Evolutionary conservation across 208 protist genomes (phyloP), one percentile per base, ranked within the genome.

Genomic region (Acanthamoeba castellanii): DNA sequence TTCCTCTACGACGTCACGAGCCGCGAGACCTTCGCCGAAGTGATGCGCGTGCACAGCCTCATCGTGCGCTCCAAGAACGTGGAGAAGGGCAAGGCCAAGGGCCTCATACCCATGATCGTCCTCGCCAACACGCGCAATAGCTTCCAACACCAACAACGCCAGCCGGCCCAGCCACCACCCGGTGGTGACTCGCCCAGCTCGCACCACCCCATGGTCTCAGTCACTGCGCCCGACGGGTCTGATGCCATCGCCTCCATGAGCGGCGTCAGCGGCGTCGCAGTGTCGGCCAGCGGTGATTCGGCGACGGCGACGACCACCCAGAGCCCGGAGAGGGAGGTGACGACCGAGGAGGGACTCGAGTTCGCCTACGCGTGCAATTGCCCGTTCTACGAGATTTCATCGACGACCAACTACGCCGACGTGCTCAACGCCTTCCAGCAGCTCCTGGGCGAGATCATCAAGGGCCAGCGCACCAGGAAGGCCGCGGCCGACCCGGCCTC

Each of bases 381-480:
- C 76, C 76, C 76, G 6, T 85, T 85, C 76, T 85, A 85, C 47
- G 76, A 85, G n/a, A 85, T 85, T 20, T 50, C 76, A 5, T 59
- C n/a, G n/a, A n/a, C 76, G 6, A 34, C 76, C 9, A 85, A 30
- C 45, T 85, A 85, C 45, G 25, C 32, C 47, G 76, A 85, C 47
- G 76, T 85, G 76, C 76, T 85, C 42, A 85, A 85, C 47, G 76
- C 76, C 13, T 85, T 85, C 76, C 76, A 85, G 76, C 76, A 85
- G n/a, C 45, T 85, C 18, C 76, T 85, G 76, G 76, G 47, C 34
- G 76, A 85, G 47, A 85, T 85, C 47, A 16, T 85, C 42, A 85
- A 85, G 45, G 42, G 22, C 47, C 32, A 57, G 76, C 45, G 72
- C 72, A 14, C 5, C 7, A 81, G 20, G 72, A 27, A 4, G 25